Conservation (phyloP, 163 green algal species). For the Scenedesmus sp. region DNA sequence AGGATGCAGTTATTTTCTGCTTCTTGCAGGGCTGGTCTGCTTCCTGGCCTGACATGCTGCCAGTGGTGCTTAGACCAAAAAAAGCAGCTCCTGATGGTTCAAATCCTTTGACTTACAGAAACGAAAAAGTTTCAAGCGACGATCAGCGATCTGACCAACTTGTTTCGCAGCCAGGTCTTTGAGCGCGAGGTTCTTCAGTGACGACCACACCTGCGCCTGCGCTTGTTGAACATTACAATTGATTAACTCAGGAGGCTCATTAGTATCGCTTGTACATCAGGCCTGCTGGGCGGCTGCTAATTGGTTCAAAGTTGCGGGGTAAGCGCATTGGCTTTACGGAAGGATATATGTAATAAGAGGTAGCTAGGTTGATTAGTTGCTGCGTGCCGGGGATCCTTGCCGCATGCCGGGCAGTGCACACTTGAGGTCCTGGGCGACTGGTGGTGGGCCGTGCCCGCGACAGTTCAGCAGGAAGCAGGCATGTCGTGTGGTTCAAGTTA, state of each 20-base stretch:
- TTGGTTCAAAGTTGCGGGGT: background rate
- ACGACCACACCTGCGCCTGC: background rate
- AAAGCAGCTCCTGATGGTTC: background rate
- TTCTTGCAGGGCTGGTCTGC: constrained; percentile 30
- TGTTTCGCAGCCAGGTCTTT: constrained; percentile 1
- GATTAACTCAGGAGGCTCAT: background rate
- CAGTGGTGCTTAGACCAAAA: background rate
- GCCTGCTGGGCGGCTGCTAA: constrained; percentile 1
- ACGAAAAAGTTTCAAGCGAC: background rate
- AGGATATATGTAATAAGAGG: background rate
- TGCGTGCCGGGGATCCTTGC: background rate
- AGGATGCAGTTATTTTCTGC: background rate
- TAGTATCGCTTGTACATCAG: background rate
- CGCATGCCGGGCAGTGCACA: background rate
- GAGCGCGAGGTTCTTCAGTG: background rate
- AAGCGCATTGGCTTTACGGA: background rate
- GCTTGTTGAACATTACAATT: background rate
- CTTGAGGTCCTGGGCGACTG: constrained; percentile 13
- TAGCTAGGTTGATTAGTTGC: background rate
- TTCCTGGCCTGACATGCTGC: constrained; percentile 1
- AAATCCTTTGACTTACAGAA: background rate
- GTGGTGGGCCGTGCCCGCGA: background rate
- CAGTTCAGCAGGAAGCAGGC: background rate
- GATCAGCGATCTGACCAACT: background rate
- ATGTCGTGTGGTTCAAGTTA: background rate